These are phyloP conservation scores for Lachancea nothofagi DNA, from an alignment of 805 yeast species.

Conservation along the genomic window DNA sequence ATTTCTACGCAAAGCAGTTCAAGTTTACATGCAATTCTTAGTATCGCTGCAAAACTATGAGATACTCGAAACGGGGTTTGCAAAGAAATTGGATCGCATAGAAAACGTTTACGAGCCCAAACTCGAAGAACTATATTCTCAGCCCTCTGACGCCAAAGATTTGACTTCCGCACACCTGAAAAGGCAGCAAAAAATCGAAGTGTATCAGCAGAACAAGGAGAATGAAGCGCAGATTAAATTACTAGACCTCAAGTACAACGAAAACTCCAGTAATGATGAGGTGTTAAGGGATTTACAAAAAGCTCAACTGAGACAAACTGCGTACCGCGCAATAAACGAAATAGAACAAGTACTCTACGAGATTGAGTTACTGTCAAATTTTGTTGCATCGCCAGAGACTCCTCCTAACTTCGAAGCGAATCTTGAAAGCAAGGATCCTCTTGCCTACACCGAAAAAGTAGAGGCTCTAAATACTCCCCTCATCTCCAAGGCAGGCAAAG, in stretches of 20 bases:
- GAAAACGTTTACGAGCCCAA: constrained; percentile 39
- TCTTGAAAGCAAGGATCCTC: constrained; percentile 28
- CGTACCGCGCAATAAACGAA: constrained; percentile 48
- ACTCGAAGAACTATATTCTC: constrained; percentile 26
- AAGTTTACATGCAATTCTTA: constrained; percentile 42
- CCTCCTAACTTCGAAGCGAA: constrained; percentile 6
- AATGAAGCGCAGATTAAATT: constrained; percentile 34
- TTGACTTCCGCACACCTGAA: constrained; percentile 33
- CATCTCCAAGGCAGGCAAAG: constrained; percentile 67
- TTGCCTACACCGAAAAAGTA: constrained; percentile 58
- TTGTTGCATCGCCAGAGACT: constrained; percentile 25
- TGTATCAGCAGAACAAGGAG: constrained; percentile 55
- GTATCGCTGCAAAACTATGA: constrained; percentile 42
- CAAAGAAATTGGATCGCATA: constrained; percentile 37
- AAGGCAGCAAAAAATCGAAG: constrained; percentile 69
- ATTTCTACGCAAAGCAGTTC: constrained; percentile 39
- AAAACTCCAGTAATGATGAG: constrained; percentile 56
- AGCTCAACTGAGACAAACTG: constrained; percentile 48
- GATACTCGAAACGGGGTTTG: constrained; percentile 38
- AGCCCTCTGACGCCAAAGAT: constrained; percentile 12
- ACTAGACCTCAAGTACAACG: constrained; percentile 38
- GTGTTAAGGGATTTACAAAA: constrained; percentile 47
- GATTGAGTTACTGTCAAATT: constrained; percentile 49
- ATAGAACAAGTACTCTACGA: constrained; percentile 64
- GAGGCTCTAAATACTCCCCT: constrained; percentile 50